Conservation (phyloP, 176 grass and related monocot genomes). For the Hyparrhenia diplandra region DNA sequence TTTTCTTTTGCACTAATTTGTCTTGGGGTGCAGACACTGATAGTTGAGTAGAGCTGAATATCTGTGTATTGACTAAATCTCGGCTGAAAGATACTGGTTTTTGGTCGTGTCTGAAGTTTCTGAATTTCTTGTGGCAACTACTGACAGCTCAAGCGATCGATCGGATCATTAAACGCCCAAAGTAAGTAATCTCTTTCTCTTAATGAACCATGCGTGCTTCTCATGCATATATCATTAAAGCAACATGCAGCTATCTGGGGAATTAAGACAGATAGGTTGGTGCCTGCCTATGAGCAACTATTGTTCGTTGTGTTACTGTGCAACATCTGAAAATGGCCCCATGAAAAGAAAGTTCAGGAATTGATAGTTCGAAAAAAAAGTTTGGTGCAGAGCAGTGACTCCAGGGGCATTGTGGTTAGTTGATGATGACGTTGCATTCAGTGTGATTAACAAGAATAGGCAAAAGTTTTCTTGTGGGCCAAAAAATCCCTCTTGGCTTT, state of each 20-base stretch:
- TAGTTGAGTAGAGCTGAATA: conserved; percentile 30
- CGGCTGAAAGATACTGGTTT: neutral
- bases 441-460: conserved; percentile 4
- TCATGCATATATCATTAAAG: neutral
- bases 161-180: conserved; percentile 18
- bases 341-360: conserved; percentile 32
- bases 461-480: conserved; percentile 13
- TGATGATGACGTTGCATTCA: neutral
- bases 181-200: neutral
- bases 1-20: conserved; percentile 21
- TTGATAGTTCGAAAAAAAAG: conserved; percentile 33
- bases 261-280: no score
- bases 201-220: neutral
- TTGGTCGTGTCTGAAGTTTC: conserved; percentile 7
- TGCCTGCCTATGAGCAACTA: neutral
- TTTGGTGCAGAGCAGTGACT: neutral
- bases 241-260: neutral
- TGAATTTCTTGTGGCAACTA: conserved; percentile 13
- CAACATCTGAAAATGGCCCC: conserved; percentile 15
- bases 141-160: neutral
- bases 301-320: neutral
- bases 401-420: neutral
- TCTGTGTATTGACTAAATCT: neutral
- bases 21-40: conserved; percentile 19
- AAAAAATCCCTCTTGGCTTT: neutral